Evolutionary conservation across 257 asterid species (phyloP).

Genomic region (Lantana camara): DNA sequence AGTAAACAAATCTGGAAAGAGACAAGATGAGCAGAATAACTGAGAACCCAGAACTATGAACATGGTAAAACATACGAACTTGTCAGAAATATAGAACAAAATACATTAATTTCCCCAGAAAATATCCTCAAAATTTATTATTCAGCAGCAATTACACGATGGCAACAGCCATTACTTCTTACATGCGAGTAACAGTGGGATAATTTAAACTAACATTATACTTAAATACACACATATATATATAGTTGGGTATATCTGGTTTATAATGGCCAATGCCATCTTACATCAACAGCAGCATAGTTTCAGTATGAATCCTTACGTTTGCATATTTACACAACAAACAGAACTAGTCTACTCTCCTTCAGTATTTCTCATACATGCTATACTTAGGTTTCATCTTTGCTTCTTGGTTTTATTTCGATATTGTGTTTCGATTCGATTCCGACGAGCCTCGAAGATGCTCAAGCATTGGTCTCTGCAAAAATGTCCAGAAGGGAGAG

Average conservation of each 20-base stretch:
- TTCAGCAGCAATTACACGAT: no score
- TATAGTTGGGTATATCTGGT: no score
- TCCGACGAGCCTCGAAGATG: background rate
- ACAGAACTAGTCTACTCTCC: conserved; percentile 15
- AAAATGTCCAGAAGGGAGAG: conserved; percentile 89
- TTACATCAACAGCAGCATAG: background rate
- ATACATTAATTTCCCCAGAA: no score
- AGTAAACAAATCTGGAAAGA: no score
- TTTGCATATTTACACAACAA: conserved; percentile 25
- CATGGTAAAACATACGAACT: no score
- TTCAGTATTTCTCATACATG: background rate
- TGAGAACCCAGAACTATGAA: no score
- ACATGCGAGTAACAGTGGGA: no score
- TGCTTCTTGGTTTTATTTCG: background rate
- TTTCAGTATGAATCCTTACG: background rate
- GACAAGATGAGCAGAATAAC: no score
- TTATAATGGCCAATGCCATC: background rate
- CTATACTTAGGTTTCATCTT: background rate
- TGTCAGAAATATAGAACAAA: no score
- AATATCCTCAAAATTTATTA: background rate
- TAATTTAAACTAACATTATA: background rate
- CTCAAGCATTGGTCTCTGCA: conserved; percentile 47
- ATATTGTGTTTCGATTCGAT: background rate
- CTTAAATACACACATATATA: background rate
- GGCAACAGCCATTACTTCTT: no score